A percentile compares a stretch with the other conserved stretches of the same genome.
Evolutionary conservation across 1,284 basidiomycete genomes (phyloP).

Genomic region (Athelia sp.): DNA sequence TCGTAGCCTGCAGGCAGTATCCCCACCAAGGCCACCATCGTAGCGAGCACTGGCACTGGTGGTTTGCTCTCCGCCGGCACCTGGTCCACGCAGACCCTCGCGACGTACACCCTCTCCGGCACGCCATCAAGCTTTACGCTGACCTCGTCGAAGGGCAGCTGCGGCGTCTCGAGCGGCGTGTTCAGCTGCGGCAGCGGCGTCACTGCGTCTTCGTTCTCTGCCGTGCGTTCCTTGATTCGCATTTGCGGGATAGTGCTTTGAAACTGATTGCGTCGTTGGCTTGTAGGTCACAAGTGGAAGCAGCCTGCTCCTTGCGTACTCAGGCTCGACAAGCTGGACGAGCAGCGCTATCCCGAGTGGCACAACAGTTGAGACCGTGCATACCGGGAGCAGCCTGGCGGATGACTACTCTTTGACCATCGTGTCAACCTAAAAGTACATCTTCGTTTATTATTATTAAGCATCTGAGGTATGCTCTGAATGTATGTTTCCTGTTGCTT

Average conservation of each 20-base stretch:
- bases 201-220: slow-evolving; percentile 44
- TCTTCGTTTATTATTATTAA: no score
- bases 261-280: not conserved
- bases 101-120: slow-evolving; percentile 37
- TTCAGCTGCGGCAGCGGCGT: slow-evolving; percentile 44
- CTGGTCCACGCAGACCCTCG: slow-evolving; percentile 48
- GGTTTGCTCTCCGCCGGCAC: slow-evolving; percentile 43
- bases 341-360: not conserved
- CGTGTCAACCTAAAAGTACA: not conserved
- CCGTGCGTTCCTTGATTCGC: slow-evolving; percentile 29
- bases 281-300: not conserved
- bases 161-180: slow-evolving; percentile 35
- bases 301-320: slow-evolving; percentile 1
- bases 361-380: not conserved
- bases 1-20: slow-evolving; percentile 21
- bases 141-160: slow-evolving; percentile 46
- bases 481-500: no score
- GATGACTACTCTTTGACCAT: not conserved
- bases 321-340: not conserved
- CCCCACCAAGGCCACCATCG: slow-evolving; percentile 40
- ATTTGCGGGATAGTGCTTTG: not conserved
- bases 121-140: slow-evolving; percentile 40
- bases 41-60: slow-evolving; percentile 31
- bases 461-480: no score
- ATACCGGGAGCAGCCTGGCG: not conserved